Base-by-base conservation (phyloP, 2,329 filamentous ascomycete genomes). In the Pseudogymnoascus destructans region DNA sequence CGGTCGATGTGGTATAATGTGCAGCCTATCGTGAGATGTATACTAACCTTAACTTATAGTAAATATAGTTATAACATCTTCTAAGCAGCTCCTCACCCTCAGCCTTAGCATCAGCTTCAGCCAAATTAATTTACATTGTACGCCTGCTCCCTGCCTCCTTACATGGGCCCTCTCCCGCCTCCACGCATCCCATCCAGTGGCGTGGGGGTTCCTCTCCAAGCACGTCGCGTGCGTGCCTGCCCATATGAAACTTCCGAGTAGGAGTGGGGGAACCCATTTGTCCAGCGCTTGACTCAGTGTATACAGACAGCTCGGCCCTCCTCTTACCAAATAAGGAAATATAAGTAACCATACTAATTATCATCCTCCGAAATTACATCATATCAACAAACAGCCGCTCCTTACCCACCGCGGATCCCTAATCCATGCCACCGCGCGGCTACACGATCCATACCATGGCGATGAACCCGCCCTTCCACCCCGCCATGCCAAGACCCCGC, bases 321-420 rank as follows among this genome's bases (percentile, higher is more conserved):
- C n/a, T n/a, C n/a, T n/a, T n/a, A n/a, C n/a, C n/a, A n/a, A n/a
- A 42, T 23, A 42, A 42, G 38, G 38, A 42, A 42, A 42, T 42
- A 42, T 42, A 42, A 42, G 38, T 42, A 10, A 11, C 9, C 9
- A 30, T 10, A 10, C 27, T 3, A 30, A 30, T 30, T 30, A 30
- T 30, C 27, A 30, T 30, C 27, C 19, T 42, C 11, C 19, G 38
- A 23, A 42, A 42, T 42, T 42, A 42, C 27, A 42, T 42, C 38
- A 42, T 42, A 42, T 42, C 17, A 30, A 30, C 27, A 30, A 23
- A 23, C 38, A 42, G 19, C 38, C 38, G 19, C 19, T 23, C 2
- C 19, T 42, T n/a, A 10, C 6, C 32, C 2, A 23, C 38, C 11
- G 38, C 19, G 38, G 2, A 21, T 42, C 9, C 38, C 10, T 42